Percentiles rank a stretch among this genome's conserved stretches.
These are phyloP conservation scores for Didymella lethalis DNA, from an alignment of 2,329 filamentous ascomycete species.

Conservation along the genomic window DNA sequence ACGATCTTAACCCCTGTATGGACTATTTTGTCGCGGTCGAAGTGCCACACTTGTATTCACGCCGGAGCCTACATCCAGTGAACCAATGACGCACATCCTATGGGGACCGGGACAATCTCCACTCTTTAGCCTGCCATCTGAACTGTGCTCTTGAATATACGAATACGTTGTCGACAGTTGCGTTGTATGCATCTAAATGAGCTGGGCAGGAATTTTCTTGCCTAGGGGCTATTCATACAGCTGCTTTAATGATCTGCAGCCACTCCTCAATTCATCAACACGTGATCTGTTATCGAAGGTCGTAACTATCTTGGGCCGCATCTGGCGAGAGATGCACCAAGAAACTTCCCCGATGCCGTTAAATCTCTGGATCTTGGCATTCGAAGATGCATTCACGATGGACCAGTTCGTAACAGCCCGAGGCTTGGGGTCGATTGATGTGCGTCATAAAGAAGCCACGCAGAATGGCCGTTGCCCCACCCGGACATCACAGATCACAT, in stretches of 20 bases:
- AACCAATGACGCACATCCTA: not conserved
- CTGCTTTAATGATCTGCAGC: conserved; percentile 18
- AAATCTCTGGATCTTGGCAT: conserved; percentile 20
- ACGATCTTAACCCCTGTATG: not conserved
- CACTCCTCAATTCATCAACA: conserved; percentile 14
- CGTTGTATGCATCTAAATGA: conserved; percentile 21
- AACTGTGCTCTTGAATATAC: conserved; percentile 27
- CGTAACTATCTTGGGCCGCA: not conserved
- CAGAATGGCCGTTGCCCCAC: conserved; percentile 21
- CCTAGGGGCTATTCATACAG: conserved; percentile 20
- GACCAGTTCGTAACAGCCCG: conserved; percentile 25
- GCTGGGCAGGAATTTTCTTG: conserved; percentile 18
- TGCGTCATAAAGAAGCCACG: conserved; percentile 17
- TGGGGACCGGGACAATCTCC: conserved; percentile 1
- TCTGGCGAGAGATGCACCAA: conserved; percentile 19
- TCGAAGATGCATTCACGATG: conserved; percentile 24
- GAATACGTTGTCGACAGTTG: conserved; percentile 19
- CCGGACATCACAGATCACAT: conserved; percentile 19
- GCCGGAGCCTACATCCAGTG: not conserved
- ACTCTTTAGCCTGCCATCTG: conserved; percentile 22
- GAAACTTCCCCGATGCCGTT: conserved; percentile 19
- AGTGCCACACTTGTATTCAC: not conserved
- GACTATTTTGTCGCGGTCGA: not conserved
- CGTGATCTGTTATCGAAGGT: conserved; percentile 1
- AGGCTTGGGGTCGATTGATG: conserved; percentile 5